Base-by-base conservation (phyloP, 2,329 filamentous ascomycete genomes). In the Diaporthe batatas region DNA sequence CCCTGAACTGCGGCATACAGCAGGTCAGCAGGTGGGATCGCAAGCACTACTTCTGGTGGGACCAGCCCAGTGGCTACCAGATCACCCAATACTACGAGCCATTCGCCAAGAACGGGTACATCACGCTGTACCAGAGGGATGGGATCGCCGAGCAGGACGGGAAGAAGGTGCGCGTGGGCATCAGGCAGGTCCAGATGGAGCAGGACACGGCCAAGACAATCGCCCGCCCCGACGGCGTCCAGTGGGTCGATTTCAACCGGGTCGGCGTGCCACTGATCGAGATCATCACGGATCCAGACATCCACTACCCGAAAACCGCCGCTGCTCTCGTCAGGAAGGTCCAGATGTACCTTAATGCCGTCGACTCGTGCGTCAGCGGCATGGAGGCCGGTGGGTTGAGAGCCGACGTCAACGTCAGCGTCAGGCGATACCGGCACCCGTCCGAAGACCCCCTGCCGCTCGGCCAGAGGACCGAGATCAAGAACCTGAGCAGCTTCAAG, bases 41-140 rank as follows among this genome's bases (percentile, higher is more conserved):
- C 75, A 99, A 99, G 82, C 96, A 99, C 82, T 99, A 99, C 83
- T 98, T 99, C 83, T 98, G 98, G 86, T 97, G 96, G 90, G 96
- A 99, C 82, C 96, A 99, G 82, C 96, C 96, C 0, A 90, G 94
- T 0, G 96, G 96, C 0, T 99, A 99, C 82, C 96, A 99, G 82
- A 97, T 99, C 75, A 99, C 96, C 1, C 96, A 99, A 80, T 98
- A 96, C 84, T 98, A 98, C 81, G 85, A 91, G 72, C 91, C 91
- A 0, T 90, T 92, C 76, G 91, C 91, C 1, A 90, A 87, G 74
- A 87, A 94, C 77, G 96, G 96, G 1, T 83, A 85, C 51, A 86
- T 98, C n/a, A 88, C 86, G 0, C 86, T 99, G 7, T 89, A 88
- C 51, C 83, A 89, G 5, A 88, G 94, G 72, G 96, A 98, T 79